A percentile compares a stretch with the other conserved stretches of the same genome.
Evolutionary conservation across 352 stramenopile species (phyloP).

Genomic region (Blastocystis sp.): DNA sequence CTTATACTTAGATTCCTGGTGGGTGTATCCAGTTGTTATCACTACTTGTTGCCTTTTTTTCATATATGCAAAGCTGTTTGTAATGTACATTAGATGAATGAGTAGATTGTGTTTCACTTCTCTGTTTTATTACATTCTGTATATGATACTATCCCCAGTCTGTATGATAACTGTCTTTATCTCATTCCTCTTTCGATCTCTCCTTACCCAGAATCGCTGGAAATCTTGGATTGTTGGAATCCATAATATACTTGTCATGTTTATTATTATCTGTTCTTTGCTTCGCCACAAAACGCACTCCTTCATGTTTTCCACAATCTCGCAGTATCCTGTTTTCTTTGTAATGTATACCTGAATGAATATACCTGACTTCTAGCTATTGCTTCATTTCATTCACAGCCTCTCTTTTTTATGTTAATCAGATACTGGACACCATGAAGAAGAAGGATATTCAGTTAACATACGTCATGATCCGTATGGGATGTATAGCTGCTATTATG

Average conservation of each 20-base stretch:
- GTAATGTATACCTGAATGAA: constrained; percentile 1
- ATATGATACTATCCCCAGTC: not conserved
- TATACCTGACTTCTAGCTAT: not conserved
- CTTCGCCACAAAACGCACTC: not conserved
- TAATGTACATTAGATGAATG: not conserved
- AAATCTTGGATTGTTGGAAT: not conserved
- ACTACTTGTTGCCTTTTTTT: not conserved
- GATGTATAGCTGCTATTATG: not conserved
- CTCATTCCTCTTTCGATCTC: not conserved
- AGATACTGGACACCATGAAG: not conserved
- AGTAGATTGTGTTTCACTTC: not conserved
- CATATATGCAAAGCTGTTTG: constrained; percentile 26
- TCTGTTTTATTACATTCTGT: not conserved
- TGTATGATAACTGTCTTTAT: not conserved
- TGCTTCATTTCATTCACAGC: constrained; percentile 8
- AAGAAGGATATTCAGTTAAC: constrained; percentile 43
- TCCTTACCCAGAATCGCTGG: not conserved
- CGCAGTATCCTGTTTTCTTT: not conserved
- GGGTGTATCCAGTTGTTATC: constrained; percentile 13
- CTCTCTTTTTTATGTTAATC: constrained; percentile 17
- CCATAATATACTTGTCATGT: not conserved
- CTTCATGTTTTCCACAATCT: not conserved
- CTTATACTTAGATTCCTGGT: not conserved
- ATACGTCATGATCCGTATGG: not conserved
- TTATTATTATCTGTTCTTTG: not conserved